Percentiles rank a stretch among this genome's conserved stretches.
phyloP scores from a whole-genome alignment of 139 green algal genomes.

The Haematococcus lacustris region DNA sequence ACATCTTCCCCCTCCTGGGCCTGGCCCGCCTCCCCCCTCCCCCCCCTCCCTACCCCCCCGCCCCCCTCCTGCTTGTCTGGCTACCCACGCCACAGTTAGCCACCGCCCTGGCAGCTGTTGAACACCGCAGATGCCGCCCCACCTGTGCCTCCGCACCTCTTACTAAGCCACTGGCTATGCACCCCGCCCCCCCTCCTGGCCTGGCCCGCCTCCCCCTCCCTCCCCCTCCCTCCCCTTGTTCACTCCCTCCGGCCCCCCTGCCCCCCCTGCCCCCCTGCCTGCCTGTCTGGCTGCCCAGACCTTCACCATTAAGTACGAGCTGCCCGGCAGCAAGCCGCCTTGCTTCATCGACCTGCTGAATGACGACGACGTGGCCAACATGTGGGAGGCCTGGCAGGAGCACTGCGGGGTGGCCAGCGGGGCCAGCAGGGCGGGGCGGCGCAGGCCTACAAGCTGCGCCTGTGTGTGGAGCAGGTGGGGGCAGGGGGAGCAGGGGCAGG shows the following conservation, averaged over 20 bases:
- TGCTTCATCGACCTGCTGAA: slow-evolving; percentile 52
- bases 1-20: too few relatives aligned
- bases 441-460: slow-evolving; percentile 6
- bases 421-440: neutral
- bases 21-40: too few relatives aligned
- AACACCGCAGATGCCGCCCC: neutral
- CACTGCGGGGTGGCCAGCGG: neutral
- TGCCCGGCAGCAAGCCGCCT: slow-evolving; percentile 36
- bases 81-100: too few relatives aligned
- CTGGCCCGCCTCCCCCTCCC: too few relatives aligned
- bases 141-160: neutral
- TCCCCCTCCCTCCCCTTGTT: too few relatives aligned
- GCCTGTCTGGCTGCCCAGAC: neutral
- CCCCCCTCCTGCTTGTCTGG: too few relatives aligned
- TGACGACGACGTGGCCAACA: slow-evolving; percentile 54
- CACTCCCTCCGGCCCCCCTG: too few relatives aligned
- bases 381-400: slow-evolving; percentile 60
- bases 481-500: neutral
- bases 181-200: neutral
- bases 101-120: too few relatives aligned
- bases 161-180: neutral
- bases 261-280: too few relatives aligned
- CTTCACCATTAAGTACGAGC: slow-evolving; percentile 55
- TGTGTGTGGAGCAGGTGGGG: slow-evolving; percentile 11
- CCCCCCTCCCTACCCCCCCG: too few relatives aligned